Percentiles rank a stretch among this genome's conserved stretches.
phyloP scores from a whole-genome alignment of 2,329 filamentous ascomycete genomes.

The Pezicula neosporulosa region DNA sequence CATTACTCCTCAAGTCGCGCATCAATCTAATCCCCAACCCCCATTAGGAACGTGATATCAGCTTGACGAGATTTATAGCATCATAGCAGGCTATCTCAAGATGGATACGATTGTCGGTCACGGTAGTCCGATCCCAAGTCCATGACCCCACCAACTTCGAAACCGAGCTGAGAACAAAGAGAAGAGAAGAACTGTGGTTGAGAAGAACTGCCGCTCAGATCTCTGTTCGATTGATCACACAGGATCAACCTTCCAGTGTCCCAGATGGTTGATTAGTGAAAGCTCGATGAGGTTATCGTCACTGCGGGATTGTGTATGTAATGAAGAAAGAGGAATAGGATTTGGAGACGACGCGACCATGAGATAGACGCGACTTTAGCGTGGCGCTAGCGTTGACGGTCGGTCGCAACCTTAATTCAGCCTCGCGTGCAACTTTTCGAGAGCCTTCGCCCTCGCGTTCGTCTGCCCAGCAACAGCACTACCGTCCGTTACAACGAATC shows the following conservation, averaged over 20 bases:
- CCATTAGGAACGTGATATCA: constrained; percentile 11
- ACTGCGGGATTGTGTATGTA: constrained; percentile 24
- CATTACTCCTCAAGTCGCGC: constrained; percentile 9
- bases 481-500: neutral
- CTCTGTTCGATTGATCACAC: constrained; percentile 32
- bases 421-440: neutral
- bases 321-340: constrained; percentile 6
- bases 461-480: neutral
- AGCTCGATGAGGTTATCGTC: constrained; percentile 31
- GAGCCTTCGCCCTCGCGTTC: neutral
- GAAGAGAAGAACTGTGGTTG: constrained; percentile 1
- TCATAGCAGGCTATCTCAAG: constrained; percentile 21
- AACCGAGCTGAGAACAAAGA: constrained; percentile 4
- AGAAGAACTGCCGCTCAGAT: constrained; percentile 29
- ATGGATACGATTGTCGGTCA: constrained; percentile 27
- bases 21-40: constrained; percentile 11
- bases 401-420: constrained; percentile 2
- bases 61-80: constrained; percentile 7
- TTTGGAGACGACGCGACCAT: constrained; percentile 6
- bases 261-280: constrained; percentile 23
- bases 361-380: neutral
- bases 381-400: neutral
- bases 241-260: constrained; percentile 21
- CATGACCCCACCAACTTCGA: constrained; percentile 4
- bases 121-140: constrained; percentile 10